Evolutionary conservation across 805 yeast species (phyloP).

Genomic region (Lipomyces spencermartinsiae): DNA sequence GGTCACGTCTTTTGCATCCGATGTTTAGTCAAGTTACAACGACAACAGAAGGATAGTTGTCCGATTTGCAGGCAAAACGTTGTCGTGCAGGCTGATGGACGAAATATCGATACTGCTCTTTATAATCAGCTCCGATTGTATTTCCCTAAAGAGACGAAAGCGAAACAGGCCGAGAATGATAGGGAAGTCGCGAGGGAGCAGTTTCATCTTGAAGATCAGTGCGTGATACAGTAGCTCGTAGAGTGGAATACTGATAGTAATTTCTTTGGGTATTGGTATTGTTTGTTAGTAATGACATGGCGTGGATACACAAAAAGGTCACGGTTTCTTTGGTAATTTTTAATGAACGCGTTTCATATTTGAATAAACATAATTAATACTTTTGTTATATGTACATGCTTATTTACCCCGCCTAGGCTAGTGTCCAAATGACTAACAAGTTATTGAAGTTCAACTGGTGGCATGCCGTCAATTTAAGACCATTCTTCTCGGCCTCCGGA

Average conservation of each 20-base stretch:
- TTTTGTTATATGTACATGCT: neutral
- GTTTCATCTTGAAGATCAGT: slow-evolving; percentile 19
- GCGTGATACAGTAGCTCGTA: slow-evolving; percentile 1
- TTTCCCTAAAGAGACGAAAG: slow-evolving; percentile 72
- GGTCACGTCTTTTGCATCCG: slow-evolving; percentile 75
- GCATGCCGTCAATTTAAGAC: slow-evolving; percentile 20
- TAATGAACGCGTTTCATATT: neutral
- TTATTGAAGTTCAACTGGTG: slow-evolving; percentile 26
- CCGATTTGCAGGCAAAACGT: slow-evolving; percentile 68
- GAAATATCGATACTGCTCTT: slow-evolving; percentile 62
- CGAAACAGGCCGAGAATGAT: slow-evolving; percentile 62
- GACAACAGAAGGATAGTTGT: slow-evolving; percentile 63
- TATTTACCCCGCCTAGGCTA: slow-evolving; percentile 2
- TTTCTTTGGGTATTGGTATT: neutral
- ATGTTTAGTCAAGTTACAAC: slow-evolving; percentile 71
- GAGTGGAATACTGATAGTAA: neutral
- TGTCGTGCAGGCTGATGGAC: slow-evolving; percentile 62
- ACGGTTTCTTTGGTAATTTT: neutral
- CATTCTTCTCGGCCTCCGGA: slow-evolving; percentile 35
- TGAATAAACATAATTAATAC: too few species aligned
- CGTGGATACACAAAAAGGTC: neutral
- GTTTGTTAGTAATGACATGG: neutral
- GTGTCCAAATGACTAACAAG: slow-evolving; percentile 29
- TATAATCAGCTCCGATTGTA: slow-evolving; percentile 61
- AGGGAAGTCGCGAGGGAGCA: slow-evolving; percentile 55